These are phyloP conservation scores for Cyclotella baltica DNA, from an alignment of 108 stramenopile species.

Conservation along the genomic window DNA sequence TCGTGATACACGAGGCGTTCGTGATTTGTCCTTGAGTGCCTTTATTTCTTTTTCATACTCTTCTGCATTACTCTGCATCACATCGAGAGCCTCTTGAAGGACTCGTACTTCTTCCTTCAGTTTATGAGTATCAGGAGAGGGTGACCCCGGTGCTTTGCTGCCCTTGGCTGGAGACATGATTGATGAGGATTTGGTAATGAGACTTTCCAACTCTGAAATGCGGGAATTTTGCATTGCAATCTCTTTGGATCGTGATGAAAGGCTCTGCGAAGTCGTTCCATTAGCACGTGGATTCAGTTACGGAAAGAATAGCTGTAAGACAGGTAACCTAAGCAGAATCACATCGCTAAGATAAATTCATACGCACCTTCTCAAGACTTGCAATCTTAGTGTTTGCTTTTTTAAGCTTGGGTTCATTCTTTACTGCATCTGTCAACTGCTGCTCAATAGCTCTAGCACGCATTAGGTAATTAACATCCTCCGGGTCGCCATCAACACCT, in stretches of 20 bases:
- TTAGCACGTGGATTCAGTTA: no score
- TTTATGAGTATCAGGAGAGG: slow-evolving; percentile 49
- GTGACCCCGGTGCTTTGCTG: slow-evolving; percentile 42
- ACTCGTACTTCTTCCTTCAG: slow-evolving; percentile 74
- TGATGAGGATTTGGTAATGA: slow-evolving; percentile 63
- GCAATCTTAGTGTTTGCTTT: slow-evolving; percentile 66
- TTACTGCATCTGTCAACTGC: slow-evolving; percentile 61
- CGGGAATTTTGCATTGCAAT: slow-evolving; percentile 75
- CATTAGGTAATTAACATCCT: slow-evolving; percentile 77
- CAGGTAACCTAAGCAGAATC: background rate
- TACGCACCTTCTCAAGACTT: slow-evolving; percentile 71
- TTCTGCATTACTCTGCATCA: slow-evolving; percentile 78
- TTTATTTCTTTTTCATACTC: slow-evolving; percentile 86
- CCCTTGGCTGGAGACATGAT: slow-evolving; percentile 57
- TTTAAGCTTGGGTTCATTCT: slow-evolving; percentile 70
- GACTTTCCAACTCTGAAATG: slow-evolving; percentile 75
- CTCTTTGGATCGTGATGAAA: slow-evolving; percentile 76
- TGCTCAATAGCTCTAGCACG: slow-evolving; percentile 71
- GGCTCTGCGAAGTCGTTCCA: slow-evolving; percentile 51
- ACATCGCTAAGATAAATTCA: background rate
- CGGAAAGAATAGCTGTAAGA: background rate
- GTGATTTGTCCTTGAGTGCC: slow-evolving; percentile 72
- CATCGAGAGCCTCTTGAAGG: slow-evolving; percentile 84
- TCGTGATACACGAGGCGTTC: slow-evolving; percentile 42
- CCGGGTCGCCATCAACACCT: slow-evolving; percentile 67